Conservation (phyloP, 306 rosid genomes). For the Glycine latifolia region DNA sequence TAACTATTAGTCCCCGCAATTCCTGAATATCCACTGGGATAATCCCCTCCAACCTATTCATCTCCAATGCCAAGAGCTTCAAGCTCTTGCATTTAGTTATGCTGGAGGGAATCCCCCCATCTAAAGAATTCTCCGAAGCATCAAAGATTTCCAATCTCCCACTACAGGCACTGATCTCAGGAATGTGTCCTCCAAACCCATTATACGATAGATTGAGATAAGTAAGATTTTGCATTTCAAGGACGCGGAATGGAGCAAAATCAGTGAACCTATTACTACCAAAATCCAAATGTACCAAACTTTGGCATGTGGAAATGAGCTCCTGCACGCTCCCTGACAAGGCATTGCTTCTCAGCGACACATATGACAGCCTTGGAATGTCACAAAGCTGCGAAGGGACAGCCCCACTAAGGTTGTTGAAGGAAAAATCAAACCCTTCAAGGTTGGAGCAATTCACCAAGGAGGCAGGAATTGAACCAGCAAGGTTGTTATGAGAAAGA, state of each 20-base stretch:
- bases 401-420: conserved; percentile 78
- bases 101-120: conserved; percentile 83
- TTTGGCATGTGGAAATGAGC: conserved; percentile 64
- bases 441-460: conserved; percentile 78
- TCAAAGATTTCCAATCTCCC: conserved; percentile 73
- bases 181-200: conserved; percentile 71
- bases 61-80: conserved; percentile 76
- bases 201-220: conserved; percentile 78
- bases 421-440: conserved; percentile 95
- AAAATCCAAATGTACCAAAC: conserved; percentile 78
- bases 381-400: conserved; percentile 70
- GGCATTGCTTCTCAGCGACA: conserved; percentile 80
- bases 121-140: conserved; percentile 82
- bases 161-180: conserved; percentile 69
- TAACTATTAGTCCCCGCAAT: conserved; percentile 67
- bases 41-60: conserved; percentile 70
- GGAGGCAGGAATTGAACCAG: conserved; percentile 77
- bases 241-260: conserved; percentile 73
- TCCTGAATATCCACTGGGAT: conserved; percentile 69
- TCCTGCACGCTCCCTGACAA: conserved; percentile 71
- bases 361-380: conserved; percentile 73
- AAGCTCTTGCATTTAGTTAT: conserved; percentile 76
- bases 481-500: conserved; percentile 76
- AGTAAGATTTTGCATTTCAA: conserved; percentile 67
- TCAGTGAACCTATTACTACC: conserved; percentile 74